Evolutionary conservation across 2,329 filamentous ascomycete genomes (phyloP).

Genomic region (Pseudogymnoascus sp.): DNA sequence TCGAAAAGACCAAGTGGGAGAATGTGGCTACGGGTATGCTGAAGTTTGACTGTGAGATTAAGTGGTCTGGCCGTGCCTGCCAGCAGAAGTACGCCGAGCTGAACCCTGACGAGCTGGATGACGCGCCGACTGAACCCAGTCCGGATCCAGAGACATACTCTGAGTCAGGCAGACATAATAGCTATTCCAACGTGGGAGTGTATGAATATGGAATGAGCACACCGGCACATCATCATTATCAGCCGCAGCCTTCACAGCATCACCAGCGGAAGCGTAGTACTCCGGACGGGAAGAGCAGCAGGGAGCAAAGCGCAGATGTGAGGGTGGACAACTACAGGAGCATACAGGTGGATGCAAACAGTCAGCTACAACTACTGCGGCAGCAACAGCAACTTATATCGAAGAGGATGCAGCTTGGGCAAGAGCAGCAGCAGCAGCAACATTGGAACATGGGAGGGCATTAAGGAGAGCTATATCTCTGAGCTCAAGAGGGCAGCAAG

Average conservation of each 20-base stretch:
- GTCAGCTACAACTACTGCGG: not conserved
- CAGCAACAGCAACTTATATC: not conserved
- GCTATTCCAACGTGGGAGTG: not conserved
- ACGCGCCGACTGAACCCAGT: not conserved
- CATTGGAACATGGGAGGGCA: not conserved
- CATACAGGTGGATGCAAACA: not conserved
- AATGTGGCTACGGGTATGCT: slow-evolving; percentile 26
- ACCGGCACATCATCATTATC: not conserved
- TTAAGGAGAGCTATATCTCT: not conserved
- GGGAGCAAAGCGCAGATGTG: not conserved
- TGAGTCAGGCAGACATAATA: not conserved
- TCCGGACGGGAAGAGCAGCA: not conserved
- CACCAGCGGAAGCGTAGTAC: not conserved
- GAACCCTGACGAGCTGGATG: slow-evolving; percentile 11
- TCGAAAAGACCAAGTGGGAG: slow-evolving; percentile 27
- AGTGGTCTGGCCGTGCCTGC: slow-evolving; percentile 27
- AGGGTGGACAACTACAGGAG: not conserved
- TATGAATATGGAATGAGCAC: not conserved
- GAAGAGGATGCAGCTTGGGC: not conserved
- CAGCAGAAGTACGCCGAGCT: slow-evolving; percentile 29
- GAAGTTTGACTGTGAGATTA: slow-evolving; percentile 26
- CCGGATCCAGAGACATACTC: not conserved
- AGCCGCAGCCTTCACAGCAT: not conserved
- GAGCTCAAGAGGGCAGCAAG: not conserved
- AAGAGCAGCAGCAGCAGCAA: not conserved